A percentile compares a stretch with the other conserved stretches of the same genome.
These are phyloP conservation scores for Solanum corneliomulleri DNA, from an alignment of 257 asterid species.

Conservation along the genomic window DNA sequence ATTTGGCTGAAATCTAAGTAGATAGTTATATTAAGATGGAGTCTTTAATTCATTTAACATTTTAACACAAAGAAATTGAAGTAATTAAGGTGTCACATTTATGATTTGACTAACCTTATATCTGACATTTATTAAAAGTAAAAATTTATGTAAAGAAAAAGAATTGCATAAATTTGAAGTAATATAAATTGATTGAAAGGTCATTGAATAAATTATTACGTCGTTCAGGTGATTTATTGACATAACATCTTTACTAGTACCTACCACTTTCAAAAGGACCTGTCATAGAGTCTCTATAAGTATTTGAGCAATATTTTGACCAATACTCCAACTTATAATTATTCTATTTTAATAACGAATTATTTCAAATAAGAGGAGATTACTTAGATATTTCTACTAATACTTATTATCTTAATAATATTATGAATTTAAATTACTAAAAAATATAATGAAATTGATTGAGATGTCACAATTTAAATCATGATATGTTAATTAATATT, in stretches of 20 bases:
- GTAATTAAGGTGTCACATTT: not conserved
- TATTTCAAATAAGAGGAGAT: not conserved
- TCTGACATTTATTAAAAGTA: not conserved
- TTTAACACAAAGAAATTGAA: not conserved
- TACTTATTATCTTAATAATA: too few relatives aligned
- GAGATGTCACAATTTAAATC: not conserved
- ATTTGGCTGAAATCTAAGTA: not conserved
- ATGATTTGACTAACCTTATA: not conserved
- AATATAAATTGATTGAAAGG: not conserved
- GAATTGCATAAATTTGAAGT: not conserved
- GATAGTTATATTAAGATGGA: too few relatives aligned
- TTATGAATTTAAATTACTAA: too few relatives aligned
- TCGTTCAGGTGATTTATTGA: not conserved
- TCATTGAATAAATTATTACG: not conserved
- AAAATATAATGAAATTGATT: rapidly evolving
- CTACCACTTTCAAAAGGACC: not conserved
- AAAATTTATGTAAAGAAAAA: too few relatives aligned
- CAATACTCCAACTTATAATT: not conserved
- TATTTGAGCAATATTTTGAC: not conserved
- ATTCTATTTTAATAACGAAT: not conserved
- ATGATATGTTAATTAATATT: too few relatives aligned
- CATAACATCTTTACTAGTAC: not conserved
- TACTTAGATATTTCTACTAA: rapidly evolving
- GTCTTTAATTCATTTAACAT: not conserved
- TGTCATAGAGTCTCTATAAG: not conserved